Evolutionary conservation across 2,329 filamentous ascomycete genomes (phyloP).

Genomic region (Fusarium decemcellulare): DNA sequence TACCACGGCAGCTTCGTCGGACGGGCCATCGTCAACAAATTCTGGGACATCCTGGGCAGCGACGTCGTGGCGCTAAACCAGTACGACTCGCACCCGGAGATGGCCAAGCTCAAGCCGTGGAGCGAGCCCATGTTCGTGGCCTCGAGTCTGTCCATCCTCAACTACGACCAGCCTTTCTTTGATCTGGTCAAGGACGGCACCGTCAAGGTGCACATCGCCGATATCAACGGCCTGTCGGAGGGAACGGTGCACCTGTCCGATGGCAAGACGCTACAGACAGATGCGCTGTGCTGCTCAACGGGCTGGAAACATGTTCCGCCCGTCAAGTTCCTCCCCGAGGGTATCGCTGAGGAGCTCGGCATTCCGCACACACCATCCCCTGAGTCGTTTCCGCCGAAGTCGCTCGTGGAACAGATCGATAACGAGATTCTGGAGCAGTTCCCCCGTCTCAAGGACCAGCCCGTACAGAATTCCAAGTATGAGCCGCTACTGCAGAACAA

Average conservation of each 20-base stretch:
- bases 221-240: constrained; percentile 58
- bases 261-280: constrained; percentile 61
- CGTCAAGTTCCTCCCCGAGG: constrained; percentile 65
- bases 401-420: constrained; percentile 61
- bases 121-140: constrained; percentile 62
- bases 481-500: constrained; percentile 58
- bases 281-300: constrained; percentile 69
- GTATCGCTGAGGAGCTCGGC: constrained; percentile 62
- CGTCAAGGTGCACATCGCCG: constrained; percentile 61
- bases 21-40: constrained; percentile 61
- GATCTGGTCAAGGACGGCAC: constrained; percentile 65
- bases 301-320: constrained; percentile 71
- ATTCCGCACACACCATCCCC: constrained; percentile 58
- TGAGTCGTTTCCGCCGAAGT: constrained; percentile 40
- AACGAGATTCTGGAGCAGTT: constrained; percentile 66
- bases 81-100: constrained; percentile 59
- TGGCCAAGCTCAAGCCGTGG: constrained; percentile 58
- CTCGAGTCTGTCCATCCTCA: constrained; percentile 66
- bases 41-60: constrained; percentile 63
- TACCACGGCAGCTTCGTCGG: constrained; percentile 67
- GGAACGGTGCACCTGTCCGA: constrained; percentile 65
- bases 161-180: constrained; percentile 66
- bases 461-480: constrained; percentile 62
- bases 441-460: constrained; percentile 67
- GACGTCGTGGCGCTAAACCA: constrained; percentile 63